A percentile compares a stretch with the other conserved stretches of the same genome.
Evolutionary conservation across 169 alveolate species (phyloP).

Genomic region (Besnoitia besnoiti): DNA sequence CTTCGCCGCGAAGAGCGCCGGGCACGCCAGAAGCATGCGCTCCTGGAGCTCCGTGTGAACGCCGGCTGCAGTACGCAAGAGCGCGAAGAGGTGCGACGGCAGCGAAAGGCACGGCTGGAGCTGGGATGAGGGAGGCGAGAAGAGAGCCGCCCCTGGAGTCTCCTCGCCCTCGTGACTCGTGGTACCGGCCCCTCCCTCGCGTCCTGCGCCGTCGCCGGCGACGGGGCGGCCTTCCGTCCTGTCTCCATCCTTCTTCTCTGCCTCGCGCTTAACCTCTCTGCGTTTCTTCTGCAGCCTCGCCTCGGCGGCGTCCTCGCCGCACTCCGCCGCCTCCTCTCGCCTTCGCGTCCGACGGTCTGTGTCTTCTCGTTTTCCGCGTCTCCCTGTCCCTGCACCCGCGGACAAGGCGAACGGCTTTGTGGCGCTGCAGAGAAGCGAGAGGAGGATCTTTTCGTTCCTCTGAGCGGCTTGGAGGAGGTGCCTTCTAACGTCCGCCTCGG

Average conservation of each 20-base stretch:
- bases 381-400: background rate
- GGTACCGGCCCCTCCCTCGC: too few relatives aligned
- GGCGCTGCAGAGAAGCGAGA: background rate
- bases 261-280: background rate
- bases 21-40: background rate
- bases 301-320: background rate
- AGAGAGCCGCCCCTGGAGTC: background rate
- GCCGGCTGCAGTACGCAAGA: background rate
- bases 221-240: background rate
- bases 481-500: background rate
- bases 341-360: background rate
- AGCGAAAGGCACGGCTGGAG: background rate
- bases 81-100: background rate
- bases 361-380: background rate
- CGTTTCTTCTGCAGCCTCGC: background rate
- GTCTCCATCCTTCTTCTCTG: background rate
- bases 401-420: background rate
- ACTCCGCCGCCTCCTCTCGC: background rate
- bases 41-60: background rate
- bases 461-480: background rate
- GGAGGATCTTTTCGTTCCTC: background rate
- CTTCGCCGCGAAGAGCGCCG: background rate
- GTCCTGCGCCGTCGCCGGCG: too few relatives aligned
- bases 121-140: background rate
- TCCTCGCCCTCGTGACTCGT: too few relatives aligned